Evolutionary conservation across 176 grass and related monocot species (phyloP).

Genomic region (Stipa capillata): DNA sequence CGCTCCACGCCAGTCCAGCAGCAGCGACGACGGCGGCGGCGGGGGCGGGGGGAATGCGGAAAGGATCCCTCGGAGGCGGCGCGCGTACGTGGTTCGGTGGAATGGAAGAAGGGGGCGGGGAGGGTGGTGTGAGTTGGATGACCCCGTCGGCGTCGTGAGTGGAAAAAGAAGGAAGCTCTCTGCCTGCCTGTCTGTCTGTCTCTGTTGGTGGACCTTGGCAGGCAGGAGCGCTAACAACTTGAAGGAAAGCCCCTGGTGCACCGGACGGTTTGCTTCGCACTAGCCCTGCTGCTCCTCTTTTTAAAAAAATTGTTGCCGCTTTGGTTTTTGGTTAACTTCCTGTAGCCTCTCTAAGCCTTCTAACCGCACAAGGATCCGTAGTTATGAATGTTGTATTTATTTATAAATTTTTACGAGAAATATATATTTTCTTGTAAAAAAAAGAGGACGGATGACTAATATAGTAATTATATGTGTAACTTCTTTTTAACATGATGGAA

Average conservation of each 20-base stretch:
- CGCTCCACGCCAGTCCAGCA: not conserved
- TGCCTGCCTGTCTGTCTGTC: not conserved
- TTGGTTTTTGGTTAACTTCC: too few species aligned
- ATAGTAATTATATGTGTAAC: too few species aligned
- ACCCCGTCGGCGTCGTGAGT: not conserved
- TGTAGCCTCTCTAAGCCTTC: too few species aligned
- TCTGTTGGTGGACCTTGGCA: not conserved
- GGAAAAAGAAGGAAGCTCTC: not conserved
- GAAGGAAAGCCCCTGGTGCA: not conserved
- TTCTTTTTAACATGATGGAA: too few species aligned
- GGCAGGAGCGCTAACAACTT: not conserved
- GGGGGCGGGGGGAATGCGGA: not conserved
- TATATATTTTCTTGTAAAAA: too few species aligned
- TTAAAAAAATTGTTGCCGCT: too few species aligned
- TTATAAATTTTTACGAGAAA: too few species aligned
- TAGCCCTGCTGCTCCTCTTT: too few species aligned
- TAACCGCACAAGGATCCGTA: too few species aligned
- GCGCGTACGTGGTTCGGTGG: not conserved
- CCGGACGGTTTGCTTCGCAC: not conserved
- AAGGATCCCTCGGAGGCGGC: not conserved
- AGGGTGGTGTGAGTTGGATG: not conserved
- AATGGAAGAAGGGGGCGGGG: not conserved
- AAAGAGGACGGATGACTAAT: too few species aligned
- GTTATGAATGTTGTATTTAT: too few species aligned
- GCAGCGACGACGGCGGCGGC: not conserved